Evolutionary conservation across 2,329 filamentous ascomycete genomes (phyloP).

Genomic region (Apiospora phragmitis): DNA sequence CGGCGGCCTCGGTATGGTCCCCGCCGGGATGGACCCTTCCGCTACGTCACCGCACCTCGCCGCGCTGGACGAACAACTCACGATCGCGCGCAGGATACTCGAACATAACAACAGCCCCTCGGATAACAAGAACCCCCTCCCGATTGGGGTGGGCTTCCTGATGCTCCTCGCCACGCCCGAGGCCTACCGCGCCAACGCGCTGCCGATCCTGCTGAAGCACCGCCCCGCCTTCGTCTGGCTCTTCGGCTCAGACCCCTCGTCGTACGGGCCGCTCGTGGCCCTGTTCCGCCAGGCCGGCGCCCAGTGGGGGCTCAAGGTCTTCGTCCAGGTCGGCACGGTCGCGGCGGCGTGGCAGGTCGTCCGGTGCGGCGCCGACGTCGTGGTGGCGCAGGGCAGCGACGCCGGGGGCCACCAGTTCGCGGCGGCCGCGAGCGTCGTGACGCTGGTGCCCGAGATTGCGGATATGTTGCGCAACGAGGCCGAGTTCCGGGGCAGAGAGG

Average conservation of each 20-base stretch:
- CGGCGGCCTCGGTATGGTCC: constrained; percentile 34
- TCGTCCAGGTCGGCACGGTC: constrained; percentile 64
- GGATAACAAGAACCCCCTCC: neutral
- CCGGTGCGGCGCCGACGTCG: constrained; percentile 52
- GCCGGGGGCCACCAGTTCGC: constrained; percentile 64
- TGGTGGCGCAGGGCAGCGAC: constrained; percentile 64
- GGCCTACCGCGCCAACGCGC: neutral
- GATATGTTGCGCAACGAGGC: constrained; percentile 39
- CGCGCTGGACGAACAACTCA: constrained; percentile 34
- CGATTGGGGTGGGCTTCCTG: constrained; percentile 9
- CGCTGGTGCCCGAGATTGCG: constrained; percentile 57
- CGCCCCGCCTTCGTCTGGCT: constrained; percentile 12
- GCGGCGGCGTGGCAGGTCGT: constrained; percentile 51
- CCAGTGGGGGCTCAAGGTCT: constrained; percentile 44
- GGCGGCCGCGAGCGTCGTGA: constrained; percentile 53
- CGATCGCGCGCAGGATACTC: constrained; percentile 25
- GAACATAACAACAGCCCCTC: constrained; percentile 15
- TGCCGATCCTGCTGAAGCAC: constrained; percentile 3
- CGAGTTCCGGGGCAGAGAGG: constrained; percentile 30
- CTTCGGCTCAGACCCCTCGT: constrained; percentile 15
- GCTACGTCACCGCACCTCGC: constrained; percentile 22
- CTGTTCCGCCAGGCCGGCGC: constrained; percentile 7
- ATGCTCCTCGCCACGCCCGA: neutral
- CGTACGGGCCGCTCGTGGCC: constrained; percentile 13
- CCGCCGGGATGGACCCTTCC: constrained; percentile 4